Conservation (phyloP, 129 eudicot genomes). For the Mikania micrantha region DNA sequence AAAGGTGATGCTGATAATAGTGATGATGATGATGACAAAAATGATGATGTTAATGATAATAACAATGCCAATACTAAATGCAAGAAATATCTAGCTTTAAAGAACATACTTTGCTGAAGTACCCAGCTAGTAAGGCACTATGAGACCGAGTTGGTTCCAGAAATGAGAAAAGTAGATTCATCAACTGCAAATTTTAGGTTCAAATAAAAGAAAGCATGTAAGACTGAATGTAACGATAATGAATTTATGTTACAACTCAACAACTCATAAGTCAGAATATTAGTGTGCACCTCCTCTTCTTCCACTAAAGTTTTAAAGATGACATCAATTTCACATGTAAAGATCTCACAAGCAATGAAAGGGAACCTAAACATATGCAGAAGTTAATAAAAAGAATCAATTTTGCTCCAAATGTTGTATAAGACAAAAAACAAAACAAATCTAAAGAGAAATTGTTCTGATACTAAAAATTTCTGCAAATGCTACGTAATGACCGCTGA, state of each 20-base stretch:
- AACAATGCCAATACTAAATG: not conserved
- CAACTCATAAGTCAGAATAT: not conserved
- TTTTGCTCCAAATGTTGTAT: not conserved
- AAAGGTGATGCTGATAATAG: not conserved
- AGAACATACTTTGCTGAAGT: slow-evolving; percentile 68
- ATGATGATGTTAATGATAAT: too few relatives aligned
- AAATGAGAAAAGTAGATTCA: slow-evolving; percentile 82
- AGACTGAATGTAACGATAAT: not conserved
- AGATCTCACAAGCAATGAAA: slow-evolving; percentile 76
- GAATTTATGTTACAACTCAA: not conserved
- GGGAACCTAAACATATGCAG: slow-evolving; percentile 55
- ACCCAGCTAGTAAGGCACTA: slow-evolving; percentile 82
- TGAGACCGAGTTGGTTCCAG: slow-evolving; percentile 80
- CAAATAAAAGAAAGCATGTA: not conserved
- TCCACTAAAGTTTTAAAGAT: slow-evolving; percentile 79
- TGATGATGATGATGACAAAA: too few relatives aligned
- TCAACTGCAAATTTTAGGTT: slow-evolving; percentile 43
- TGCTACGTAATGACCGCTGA: slow-evolving; percentile 3
- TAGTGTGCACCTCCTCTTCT: slow-evolving; percentile 60
- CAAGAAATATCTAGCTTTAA: not conserved
- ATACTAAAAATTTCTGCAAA: not conserved
- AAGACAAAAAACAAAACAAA: not conserved
- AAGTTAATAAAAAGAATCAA: slow-evolving; percentile 1
- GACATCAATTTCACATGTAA: slow-evolving; percentile 83
- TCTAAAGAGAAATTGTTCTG: not conserved